These are phyloP conservation scores for Allium fistulosum DNA, from an alignment of 106 monocot genomes.

Conservation along the genomic window DNA sequence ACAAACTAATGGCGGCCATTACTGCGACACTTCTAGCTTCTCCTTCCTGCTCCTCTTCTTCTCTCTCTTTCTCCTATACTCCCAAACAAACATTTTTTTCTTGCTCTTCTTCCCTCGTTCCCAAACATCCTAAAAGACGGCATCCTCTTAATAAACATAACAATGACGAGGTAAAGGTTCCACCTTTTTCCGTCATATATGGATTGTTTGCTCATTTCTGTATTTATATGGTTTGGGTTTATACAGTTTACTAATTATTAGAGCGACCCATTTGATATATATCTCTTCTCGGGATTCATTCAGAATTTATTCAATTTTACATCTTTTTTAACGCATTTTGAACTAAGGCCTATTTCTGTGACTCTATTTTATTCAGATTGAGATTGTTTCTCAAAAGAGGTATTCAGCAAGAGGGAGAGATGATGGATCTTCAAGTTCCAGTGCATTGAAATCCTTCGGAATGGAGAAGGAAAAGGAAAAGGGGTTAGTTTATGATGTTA, in stretches of 20 bases:
- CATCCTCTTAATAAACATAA: neutral
- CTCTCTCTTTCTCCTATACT: neutral
- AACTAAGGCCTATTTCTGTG: neutral
- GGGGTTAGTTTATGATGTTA: slow-evolving; percentile 38
- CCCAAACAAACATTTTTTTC: neutral
- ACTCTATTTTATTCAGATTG: slow-evolving; percentile 16
- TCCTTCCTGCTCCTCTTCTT: slow-evolving; percentile 12
- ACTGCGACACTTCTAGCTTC: slow-evolving; percentile 3
- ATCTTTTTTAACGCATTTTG: neutral
- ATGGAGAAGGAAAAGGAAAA: slow-evolving; percentile 42
- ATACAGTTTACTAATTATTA: no score
- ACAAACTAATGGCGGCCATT: slow-evolving; percentile 9
- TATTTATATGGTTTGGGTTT: no score
- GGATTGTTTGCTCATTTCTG: no score
- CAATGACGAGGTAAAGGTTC: neutral
- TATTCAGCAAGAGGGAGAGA: slow-evolving; percentile 23
- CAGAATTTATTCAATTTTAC: neutral
- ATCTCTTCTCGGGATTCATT: neutral
- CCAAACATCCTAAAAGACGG: slow-evolving; percentile 1
- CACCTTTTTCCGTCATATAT: no score
- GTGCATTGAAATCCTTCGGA: slow-evolving; percentile 40
- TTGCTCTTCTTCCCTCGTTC: neutral
- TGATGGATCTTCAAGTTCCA: slow-evolving; percentile 10
- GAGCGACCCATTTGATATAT: no score
- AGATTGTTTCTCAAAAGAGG: slow-evolving; percentile 26